Evolutionary conservation across 2,329 filamentous ascomycete genomes (phyloP).

Genomic region (Phoma sp.): DNA sequence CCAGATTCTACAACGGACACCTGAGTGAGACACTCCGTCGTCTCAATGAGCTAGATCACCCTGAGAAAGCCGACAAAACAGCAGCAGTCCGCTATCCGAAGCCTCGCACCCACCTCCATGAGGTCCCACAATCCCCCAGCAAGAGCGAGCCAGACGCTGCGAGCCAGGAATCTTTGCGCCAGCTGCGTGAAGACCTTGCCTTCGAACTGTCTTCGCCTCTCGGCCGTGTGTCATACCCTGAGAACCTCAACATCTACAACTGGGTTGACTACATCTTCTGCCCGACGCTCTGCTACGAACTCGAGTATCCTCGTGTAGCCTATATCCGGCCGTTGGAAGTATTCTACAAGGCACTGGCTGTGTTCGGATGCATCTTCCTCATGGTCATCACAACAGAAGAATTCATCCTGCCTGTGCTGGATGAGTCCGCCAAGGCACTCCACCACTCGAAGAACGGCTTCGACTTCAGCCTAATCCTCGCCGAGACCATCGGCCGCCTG

Average conservation of each 20-base stretch:
- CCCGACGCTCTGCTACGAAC: constrained; percentile 95
- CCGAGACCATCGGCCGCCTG: constrained; percentile 88
- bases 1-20: constrained; percentile 90
- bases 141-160: constrained; percentile 53
- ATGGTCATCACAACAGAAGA: constrained; percentile 91
- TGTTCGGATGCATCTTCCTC: constrained; percentile 96
- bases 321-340: constrained; percentile 81
- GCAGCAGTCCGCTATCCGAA: constrained; percentile 77
- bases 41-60: constrained; percentile 78
- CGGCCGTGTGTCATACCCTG: constrained; percentile 86
- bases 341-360: constrained; percentile 82
- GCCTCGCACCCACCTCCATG: constrained; percentile 56
- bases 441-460: constrained; percentile 55
- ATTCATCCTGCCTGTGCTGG: constrained; percentile 89
- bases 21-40: constrained; percentile 85
- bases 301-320: constrained; percentile 86
- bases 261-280: constrained; percentile 88
- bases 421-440: constrained; percentile 68
- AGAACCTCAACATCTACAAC: constrained; percentile 82
- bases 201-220: constrained; percentile 90
- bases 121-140: constrained; percentile 55
- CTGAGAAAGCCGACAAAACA: constrained; percentile 70
- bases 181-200: constrained; percentile 84
- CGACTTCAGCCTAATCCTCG: constrained; percentile 79
- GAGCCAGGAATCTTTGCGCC: constrained; percentile 56